phyloP scores from a whole-genome alignment of 2,329 filamentous ascomycete species.

The Periconia sp. region DNA sequence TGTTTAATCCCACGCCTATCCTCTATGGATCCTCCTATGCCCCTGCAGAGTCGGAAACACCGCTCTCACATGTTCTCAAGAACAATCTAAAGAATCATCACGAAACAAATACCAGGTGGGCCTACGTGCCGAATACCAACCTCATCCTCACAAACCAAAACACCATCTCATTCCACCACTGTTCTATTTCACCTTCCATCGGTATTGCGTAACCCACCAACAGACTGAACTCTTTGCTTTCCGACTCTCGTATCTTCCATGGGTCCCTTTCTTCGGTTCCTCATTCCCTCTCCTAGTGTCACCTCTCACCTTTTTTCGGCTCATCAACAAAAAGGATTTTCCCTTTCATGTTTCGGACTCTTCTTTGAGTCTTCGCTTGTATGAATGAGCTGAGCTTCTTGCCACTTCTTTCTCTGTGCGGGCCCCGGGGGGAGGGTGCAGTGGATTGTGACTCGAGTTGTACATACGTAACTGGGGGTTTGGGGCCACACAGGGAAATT shows the following conservation, averaged over 20 bases:
- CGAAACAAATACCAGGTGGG: conserved; percentile 34
- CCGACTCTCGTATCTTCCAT: background rate
- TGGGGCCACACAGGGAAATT: conserved; percentile 16
- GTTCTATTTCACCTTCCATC: conserved; percentile 13
- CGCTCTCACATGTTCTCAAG: conserved; percentile 26
- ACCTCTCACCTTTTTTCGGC: conserved; percentile 8
- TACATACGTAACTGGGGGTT: conserved; percentile 15
- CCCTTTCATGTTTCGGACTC: conserved; percentile 13
- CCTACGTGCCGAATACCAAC: conserved; percentile 30
- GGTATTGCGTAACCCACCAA: conserved; percentile 15
- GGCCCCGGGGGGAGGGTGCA: conserved; percentile 17
- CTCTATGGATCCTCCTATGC: conserved; percentile 34
- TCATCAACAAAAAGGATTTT: conserved; percentile 6
- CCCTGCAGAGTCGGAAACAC: conserved; percentile 32
- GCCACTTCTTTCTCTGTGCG: conserved; percentile 29
- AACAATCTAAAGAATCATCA: conserved; percentile 37
- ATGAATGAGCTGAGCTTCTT: conserved; percentile 27
- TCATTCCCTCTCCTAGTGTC: conserved; percentile 9
- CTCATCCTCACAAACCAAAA: conserved; percentile 16
- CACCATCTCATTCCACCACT: conserved; percentile 18
- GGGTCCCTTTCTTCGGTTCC: conserved; percentile 5
- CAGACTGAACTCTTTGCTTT: conserved; percentile 18
- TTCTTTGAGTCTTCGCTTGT: conserved; percentile 10
- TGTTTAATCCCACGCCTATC: conserved; percentile 34
- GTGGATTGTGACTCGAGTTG: conserved; percentile 15